Percentiles rank a stretch among this genome's conserved stretches.
These are phyloP conservation scores for Blastobotrys proliferans DNA, from an alignment of 1,139 yeast genomes.

Conservation along the genomic window DNA sequence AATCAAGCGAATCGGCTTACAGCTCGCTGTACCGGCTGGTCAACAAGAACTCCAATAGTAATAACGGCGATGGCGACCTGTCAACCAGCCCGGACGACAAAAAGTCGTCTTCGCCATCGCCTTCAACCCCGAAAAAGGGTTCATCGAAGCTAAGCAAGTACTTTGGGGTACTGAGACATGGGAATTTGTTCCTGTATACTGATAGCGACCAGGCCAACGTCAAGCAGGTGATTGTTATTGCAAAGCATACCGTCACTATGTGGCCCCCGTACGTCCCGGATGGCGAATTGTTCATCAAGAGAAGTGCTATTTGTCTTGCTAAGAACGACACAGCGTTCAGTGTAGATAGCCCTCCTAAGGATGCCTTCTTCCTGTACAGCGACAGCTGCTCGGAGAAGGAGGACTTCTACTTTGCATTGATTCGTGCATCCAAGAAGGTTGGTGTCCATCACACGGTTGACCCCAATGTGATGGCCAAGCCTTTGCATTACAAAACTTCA, in stretches of 20 bases:
- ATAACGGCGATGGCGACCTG: constrained; percentile 21
- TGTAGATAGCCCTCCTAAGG: constrained; percentile 42
- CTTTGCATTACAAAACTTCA: constrained; percentile 65
- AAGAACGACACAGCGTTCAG: constrained; percentile 20
- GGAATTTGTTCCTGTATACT: constrained; percentile 76
- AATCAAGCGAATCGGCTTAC: constrained; percentile 52
- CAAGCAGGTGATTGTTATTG: constrained; percentile 73
- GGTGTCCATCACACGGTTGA: constrained; percentile 14
- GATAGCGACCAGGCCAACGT: constrained; percentile 64
- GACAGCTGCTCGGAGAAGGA: constrained; percentile 81
- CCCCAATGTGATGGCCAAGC: constrained; percentile 59
- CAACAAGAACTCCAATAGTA: constrained; percentile 28
- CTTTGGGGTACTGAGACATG: constrained; percentile 51
- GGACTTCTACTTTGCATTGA: constrained; percentile 83
- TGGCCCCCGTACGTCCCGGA: constrained; percentile 82
- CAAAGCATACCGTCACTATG: constrained; percentile 65
- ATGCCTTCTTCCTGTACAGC: constrained; percentile 67
- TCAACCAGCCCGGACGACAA: background rate
- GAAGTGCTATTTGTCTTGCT: constrained; percentile 67
- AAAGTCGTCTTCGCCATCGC: constrained; percentile 13
- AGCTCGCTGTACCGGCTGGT: constrained; percentile 57
- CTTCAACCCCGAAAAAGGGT: too few relatives aligned
- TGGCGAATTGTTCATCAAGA: constrained; percentile 72
- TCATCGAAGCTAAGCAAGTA: constrained; percentile 21
- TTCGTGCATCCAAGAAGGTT: constrained; percentile 61